phyloP scores from a whole-genome alignment of 768 basidiomycete species.

The Suillus weaverae region DNA sequence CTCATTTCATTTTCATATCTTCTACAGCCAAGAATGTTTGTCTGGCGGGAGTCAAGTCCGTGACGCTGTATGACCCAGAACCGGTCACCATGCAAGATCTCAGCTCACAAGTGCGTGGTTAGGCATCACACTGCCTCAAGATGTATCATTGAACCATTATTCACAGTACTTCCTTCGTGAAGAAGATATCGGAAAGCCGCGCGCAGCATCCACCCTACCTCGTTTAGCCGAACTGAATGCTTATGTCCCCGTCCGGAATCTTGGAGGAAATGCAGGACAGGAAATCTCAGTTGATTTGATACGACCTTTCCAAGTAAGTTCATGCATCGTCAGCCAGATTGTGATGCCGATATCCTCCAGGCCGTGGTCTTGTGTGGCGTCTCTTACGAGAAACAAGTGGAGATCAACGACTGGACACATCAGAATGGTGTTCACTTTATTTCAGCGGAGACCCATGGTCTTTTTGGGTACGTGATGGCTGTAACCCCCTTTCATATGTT shows the following conservation, averaged over 20 bases:
- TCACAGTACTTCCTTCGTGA: slow-evolving; percentile 89
- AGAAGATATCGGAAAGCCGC: slow-evolving; percentile 83
- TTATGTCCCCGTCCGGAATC: slow-evolving; percentile 89
- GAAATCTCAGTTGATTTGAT: slow-evolving; percentile 79
- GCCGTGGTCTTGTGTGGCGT: slow-evolving; percentile 87
- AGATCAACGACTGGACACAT: slow-evolving; percentile 96
- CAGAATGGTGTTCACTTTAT: slow-evolving; percentile 88
- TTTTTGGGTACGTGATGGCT: slow-evolving; percentile 75
- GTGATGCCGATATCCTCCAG: slow-evolving; percentile 37
- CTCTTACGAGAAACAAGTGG: slow-evolving; percentile 77
- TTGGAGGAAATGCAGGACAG: slow-evolving; percentile 77
- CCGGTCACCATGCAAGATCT: slow-evolving; percentile 86
- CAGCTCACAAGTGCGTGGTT: slow-evolving; percentile 77
- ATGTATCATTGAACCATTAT: slow-evolving; percentile 12
- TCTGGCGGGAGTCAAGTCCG: slow-evolving; percentile 96
- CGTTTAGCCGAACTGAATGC: slow-evolving; percentile 92
- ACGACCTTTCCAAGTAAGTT: slow-evolving; percentile 83
- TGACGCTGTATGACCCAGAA: slow-evolving; percentile 93
- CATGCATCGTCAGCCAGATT: not conserved
- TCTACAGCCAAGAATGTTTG: slow-evolving; percentile 83
- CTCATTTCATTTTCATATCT: slow-evolving; percentile 12
- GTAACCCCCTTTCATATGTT: not conserved
- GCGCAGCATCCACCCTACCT: slow-evolving; percentile 84
- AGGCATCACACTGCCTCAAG: slow-evolving; percentile 5
- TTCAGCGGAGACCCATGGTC: slow-evolving; percentile 85